Evolutionary conservation across 2,329 filamentous ascomycete genomes (phyloP), one percentile per base, ranked within the genome.

Genomic region (Ophiostoma sp.): DNA sequence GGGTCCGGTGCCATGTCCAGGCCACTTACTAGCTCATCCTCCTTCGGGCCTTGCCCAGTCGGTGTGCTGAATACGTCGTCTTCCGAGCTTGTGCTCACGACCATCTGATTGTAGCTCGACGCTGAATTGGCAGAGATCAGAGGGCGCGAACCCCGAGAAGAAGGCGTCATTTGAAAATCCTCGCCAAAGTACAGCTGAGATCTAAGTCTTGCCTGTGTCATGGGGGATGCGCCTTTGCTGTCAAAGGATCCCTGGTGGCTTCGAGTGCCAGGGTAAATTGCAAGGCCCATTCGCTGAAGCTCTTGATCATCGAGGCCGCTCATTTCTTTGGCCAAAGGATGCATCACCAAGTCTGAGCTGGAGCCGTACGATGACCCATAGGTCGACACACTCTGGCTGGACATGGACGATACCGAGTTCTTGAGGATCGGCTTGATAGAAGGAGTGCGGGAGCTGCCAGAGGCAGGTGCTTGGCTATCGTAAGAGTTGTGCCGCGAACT

Each of bases 361-460:
- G 69, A 66, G 2, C 44, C 55, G 58, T 66, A 66, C 1, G 66
- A 66, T 0, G 70, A 67, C 0, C 64, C 36, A n/a, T 67, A 69
- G 3, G 68, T 66, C 40, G 68, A 66, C 9, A 62, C 6, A 7
- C 67, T 70, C 11, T 67, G 67, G 2, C 58, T 64, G 4, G 71
- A 69, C 45, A 66, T 12, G 12, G 67, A 64, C 1, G 68, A 60
- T 1, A 47, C 38, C 2, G 71, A 68, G n/a, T 64, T 65, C 18
- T 72, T 72, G 41, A 72, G 60, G 4, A 69, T 69, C 1, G 71
- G 66, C 6, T 68, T 69, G 40, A 69, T 49, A 4, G 52, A 63
- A 55, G 5, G 52, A 18, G 5, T 52, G 16, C 63, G 42, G 18
- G 63, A 64, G 63, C 63, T 45, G 63, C 63, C 63, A 2, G 63